A percentile compares a stretch with the other conserved stretches of the same genome.
These are phyloP conservation scores for Berberis vulgaris DNA, from an alignment of 164 flowering plant genomes.

Conservation along the genomic window DNA sequence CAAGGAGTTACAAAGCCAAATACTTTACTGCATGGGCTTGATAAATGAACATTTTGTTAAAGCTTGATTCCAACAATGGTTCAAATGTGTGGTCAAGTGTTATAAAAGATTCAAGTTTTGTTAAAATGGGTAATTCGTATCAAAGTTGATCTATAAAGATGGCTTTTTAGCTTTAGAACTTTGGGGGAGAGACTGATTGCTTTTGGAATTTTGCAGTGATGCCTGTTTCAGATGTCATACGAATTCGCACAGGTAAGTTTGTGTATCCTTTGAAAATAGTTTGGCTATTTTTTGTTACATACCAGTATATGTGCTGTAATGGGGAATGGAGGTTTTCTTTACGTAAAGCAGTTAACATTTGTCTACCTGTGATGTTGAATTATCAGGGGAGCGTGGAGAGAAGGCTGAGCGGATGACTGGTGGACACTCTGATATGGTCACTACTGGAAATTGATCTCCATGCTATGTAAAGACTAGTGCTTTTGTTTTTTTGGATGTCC, in stretches of 20 bases:
- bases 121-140: too few species aligned
- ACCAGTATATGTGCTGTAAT: not conserved
- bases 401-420: constrained; percentile 84
- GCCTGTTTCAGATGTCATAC: constrained; percentile 74
- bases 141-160: too few species aligned
- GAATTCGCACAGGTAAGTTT: constrained; percentile 81
- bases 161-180: too few species aligned
- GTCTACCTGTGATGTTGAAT: not conserved
- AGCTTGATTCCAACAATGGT: too few species aligned
- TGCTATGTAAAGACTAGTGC: not conserved
- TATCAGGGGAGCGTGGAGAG: constrained; percentile 85
- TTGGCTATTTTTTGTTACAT: not conserved
- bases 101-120: too few species aligned
- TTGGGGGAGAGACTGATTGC: not conserved
- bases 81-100: too few species aligned
- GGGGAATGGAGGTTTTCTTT: not conserved
- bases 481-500: too few species aligned
- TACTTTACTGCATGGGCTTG: too few species aligned
- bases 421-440: constrained; percentile 51
- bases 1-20: too few species aligned
- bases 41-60: too few species aligned
- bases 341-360: not conserved
- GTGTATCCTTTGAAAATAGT: not conserved
- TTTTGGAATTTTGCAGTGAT: constrained; percentile 39
- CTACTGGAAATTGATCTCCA: constrained; percentile 16